These are phyloP conservation scores for Poronia punctata DNA, from an alignment of 495 filamentous ascomycete genomes.

Conservation along the genomic window DNA sequence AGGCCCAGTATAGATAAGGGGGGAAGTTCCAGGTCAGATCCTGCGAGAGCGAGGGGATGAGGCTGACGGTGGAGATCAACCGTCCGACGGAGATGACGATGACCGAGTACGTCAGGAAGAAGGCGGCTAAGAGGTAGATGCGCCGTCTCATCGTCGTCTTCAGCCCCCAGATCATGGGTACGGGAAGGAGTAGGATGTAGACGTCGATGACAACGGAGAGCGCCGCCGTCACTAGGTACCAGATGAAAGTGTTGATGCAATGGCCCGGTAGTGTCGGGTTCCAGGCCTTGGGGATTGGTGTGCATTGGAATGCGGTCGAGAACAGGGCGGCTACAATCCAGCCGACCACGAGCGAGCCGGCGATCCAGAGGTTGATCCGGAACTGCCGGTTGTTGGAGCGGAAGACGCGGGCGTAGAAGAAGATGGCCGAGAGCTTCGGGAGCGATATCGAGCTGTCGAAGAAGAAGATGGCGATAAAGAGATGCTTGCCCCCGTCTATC, in stretches of 20 bases:
- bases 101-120: conserved; percentile 11
- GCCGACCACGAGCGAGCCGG: conserved; percentile 11
- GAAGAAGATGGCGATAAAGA: conserved; percentile 12
- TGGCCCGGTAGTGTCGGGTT: conserved; percentile 13
- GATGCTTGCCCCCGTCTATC: conserved; percentile 5
- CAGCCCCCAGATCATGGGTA: conserved; percentile 9
- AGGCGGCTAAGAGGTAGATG: conserved; percentile 4
- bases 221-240: conserved; percentile 4
- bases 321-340: conserved; percentile 18
- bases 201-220: conserved; percentile 5
- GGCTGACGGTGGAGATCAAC: conserved; percentile 5
- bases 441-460: conserved; percentile 9
- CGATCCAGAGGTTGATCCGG: conserved; percentile 13
- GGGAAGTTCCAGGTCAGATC: conserved; percentile 10
- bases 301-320: conserved; percentile 23
- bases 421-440: conserved; percentile 12
- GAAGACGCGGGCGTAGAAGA: conserved; percentile 14
- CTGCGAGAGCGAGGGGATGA: conserved; percentile 2
- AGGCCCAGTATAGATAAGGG: conserved; percentile 8
- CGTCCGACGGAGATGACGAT: conserved; percentile 8
- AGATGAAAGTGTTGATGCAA: conserved; percentile 9
- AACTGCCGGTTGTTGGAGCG: conserved; percentile 14
- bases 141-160: conserved; percentile 6
- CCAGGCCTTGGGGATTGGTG: conserved; percentile 25
- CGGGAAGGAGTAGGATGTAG: conserved; percentile 9